Percentiles rank a stretch among this genome's conserved stretches.
Evolutionary conservation across 139 green algal genomes (phyloP).

Genomic region (Chlorella sp.): DNA sequence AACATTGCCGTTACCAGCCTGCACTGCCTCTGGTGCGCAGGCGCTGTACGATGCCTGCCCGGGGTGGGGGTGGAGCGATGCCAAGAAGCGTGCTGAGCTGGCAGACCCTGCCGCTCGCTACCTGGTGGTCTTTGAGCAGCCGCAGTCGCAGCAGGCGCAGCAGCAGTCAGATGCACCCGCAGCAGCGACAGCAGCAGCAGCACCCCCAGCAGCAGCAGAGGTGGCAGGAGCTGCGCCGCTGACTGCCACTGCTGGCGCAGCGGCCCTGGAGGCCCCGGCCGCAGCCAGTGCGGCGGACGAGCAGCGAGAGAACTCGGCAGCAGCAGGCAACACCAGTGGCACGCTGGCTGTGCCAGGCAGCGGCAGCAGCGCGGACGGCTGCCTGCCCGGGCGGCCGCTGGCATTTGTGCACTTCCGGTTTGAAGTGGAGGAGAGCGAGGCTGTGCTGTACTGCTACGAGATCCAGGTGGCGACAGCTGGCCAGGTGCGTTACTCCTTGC

Average conservation of each 20-base stretch:
- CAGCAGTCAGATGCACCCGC: background rate
- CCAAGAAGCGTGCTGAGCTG: constrained; percentile 51
- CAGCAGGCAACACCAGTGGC: constrained; percentile 10
- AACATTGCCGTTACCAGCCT: too few relatives aligned
- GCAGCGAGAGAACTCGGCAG: constrained; percentile 4
- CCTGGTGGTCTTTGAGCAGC: constrained; percentile 43
- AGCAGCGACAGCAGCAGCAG: background rate
- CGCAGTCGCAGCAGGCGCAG: background rate
- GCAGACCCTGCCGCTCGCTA: constrained; percentile 46
- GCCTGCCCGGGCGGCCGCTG: background rate
- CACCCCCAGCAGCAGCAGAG: background rate
- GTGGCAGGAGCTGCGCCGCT: background rate
- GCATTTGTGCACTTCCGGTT: constrained; percentile 64
- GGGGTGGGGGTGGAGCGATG: constrained; percentile 55
- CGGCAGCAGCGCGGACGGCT: constrained; percentile 5
- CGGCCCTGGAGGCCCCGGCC: background rate
- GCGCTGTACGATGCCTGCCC: constrained; percentile 45
- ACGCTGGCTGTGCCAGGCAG: background rate
- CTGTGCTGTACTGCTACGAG: constrained; percentile 67
- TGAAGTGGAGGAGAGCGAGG: constrained; percentile 52
- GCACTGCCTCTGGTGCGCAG: background rate
- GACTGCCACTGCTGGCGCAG: background rate
- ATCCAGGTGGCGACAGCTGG: constrained; percentile 33
- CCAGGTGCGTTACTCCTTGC: constrained; percentile 17
- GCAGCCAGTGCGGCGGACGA: background rate